Base-by-base conservation (phyloP, 331 rosid species). In the Rosa hybrid region DNA sequence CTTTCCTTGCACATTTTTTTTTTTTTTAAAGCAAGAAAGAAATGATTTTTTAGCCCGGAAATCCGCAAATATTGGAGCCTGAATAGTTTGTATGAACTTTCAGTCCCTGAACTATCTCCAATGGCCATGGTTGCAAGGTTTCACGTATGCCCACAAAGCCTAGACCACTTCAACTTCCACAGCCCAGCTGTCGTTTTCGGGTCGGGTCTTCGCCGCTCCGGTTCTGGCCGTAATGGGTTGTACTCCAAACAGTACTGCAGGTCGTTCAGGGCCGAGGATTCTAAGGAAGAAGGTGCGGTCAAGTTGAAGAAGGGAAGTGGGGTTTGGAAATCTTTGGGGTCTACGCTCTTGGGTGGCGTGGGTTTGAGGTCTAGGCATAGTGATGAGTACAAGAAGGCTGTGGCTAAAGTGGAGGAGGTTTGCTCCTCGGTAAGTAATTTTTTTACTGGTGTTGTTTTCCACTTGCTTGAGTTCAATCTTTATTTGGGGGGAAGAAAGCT, bases 351-450 rank as follows among this genome's bases (percentile, higher is more conserved):
- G 84, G 89, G 86, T 46, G 84, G 86, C 76, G 82, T 91, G 79
- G 81, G 85, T 75, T 67, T 85, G 75, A 82, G 80, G 71, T 78
- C 81, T 6, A 90, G 88, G 60, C 86, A 83, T 1, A 89, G 82
- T 71, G 92, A 91, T 73, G 99, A 89, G 71, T 86, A 84, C 80
- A 77, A 72, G 76, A 89, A 78, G 70, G 91, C 91, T 74, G 83
- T 90, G 88, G 89, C 78, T 51, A 91, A 89, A 81, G 84, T 91
- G 79, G 98, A 95, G 86, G 90, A 79, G 63, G 84, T 89, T 21
- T 85, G 91, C 53, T 89, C 90, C 14, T 81, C 89, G 78, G 99
- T 93, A 64, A 91, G 94, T 82, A 73, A 8, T 27, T 11, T 71
- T 49, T 18, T 30, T 73, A 50, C 45, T 20, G 45, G 9, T 46